Conservation (phyloP, 225 moss, liverwort and hornwort species). For the Climacium dendroides region DNA sequence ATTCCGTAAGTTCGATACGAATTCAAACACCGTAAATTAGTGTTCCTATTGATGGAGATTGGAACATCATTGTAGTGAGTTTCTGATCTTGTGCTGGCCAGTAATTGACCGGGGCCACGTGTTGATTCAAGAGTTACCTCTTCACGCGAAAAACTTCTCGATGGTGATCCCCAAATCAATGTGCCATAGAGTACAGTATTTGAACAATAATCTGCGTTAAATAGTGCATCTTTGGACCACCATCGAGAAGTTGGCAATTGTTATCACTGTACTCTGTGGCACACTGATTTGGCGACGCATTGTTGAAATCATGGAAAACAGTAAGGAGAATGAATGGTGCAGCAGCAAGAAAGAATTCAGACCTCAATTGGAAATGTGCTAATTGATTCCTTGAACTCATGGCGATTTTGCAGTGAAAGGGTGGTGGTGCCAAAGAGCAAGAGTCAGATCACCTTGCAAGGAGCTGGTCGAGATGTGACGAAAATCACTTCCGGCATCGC, state of each 20-base stretch:
- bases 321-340: not conserved
- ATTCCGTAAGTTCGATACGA: not conserved
- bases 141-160: not conserved
- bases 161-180: not conserved
- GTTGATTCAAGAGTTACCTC: not conserved
- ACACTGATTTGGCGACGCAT: not conserved
- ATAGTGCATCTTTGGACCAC: not conserved
- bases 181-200: not conserved
- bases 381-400: not conserved
- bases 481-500: conserved; percentile 16
- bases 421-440: conserved; percentile 15
- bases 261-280: not conserved
- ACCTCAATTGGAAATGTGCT: not conserved
- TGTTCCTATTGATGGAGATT: not conserved
- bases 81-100: not conserved
- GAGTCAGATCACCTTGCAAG: conserved; percentile 26
- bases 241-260: not conserved
- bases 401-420: conserved; percentile 9
- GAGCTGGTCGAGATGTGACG: conserved; percentile 34
- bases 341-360: not conserved
- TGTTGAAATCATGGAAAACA: no score
- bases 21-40: not conserved
- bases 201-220: not conserved
- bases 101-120: not conserved
- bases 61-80: no score